Percentiles rank a stretch among this genome's conserved stretches.
phyloP scores from a whole-genome alignment of 371 early-diverging fungal genomes.

The Mucor piriformis region DNA sequence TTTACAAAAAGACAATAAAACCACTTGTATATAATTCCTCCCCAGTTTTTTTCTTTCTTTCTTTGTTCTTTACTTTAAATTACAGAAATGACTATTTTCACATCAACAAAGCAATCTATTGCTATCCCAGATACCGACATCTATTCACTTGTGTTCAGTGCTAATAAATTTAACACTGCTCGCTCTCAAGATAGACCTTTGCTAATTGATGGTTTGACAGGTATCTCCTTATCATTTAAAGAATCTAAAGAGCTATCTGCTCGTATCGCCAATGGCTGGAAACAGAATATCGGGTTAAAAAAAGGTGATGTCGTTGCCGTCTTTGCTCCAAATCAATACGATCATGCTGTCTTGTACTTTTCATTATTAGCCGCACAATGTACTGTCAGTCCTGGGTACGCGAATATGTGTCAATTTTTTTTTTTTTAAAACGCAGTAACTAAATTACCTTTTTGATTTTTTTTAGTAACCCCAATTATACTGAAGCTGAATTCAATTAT shows the following conservation, averaged over 20 bases:
- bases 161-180: slow-evolving; percentile 32
- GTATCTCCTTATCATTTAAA: slow-evolving; percentile 59
- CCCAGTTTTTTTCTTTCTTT: background rate
- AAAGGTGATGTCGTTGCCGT: slow-evolving; percentile 75
- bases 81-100: slow-evolving; percentile 14
- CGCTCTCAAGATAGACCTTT: slow-evolving; percentile 45
- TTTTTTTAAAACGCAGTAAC: background rate
- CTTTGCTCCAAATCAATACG: slow-evolving; percentile 68
- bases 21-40: background rate
- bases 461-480: slow-evolving; percentile 41
- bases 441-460: background rate
- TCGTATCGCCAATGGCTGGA: slow-evolving; percentile 41
- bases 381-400: slow-evolving; percentile 43
- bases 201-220: slow-evolving; percentile 61
- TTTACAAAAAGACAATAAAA: background rate
- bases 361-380: slow-evolving; percentile 45
- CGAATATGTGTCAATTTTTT: background rate
- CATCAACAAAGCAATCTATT: slow-evolving; percentile 18
- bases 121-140: slow-evolving; percentile 67
- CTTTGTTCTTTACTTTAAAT: background rate
- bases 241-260: slow-evolving; percentile 57
- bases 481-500: slow-evolving; percentile 35
- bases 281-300: slow-evolving; percentile 58
- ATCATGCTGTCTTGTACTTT: slow-evolving; percentile 44
- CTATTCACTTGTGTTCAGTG: slow-evolving; percentile 61